Evolutionary conservation across 2,329 filamentous ascomycete species (phyloP).

Genomic region (Fusarium napiforme): DNA sequence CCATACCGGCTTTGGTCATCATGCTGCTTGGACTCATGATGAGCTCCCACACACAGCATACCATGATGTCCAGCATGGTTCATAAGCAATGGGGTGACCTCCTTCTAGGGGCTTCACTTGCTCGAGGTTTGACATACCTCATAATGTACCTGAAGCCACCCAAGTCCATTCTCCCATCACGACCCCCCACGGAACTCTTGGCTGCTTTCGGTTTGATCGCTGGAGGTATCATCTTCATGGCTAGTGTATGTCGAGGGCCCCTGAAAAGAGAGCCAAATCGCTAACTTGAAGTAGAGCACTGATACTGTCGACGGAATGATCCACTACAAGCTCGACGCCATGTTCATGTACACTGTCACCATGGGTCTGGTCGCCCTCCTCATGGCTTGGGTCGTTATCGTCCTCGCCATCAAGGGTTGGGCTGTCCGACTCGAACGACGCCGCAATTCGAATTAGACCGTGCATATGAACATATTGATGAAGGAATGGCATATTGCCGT

Average conservation of each 20-base stretch:
- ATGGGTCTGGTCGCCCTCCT: slow-evolving; percentile 85
- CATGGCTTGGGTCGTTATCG: slow-evolving; percentile 84
- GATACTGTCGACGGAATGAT: slow-evolving; percentile 84
- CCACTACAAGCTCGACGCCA: slow-evolving; percentile 80
- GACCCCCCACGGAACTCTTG: slow-evolving; percentile 91
- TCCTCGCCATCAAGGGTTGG: slow-evolving; percentile 90
- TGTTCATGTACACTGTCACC: slow-evolving; percentile 91
- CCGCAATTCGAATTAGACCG: neutral
- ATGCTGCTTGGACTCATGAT: slow-evolving; percentile 93
- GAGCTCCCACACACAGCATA: slow-evolving; percentile 87
- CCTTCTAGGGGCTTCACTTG: slow-evolving; percentile 81
- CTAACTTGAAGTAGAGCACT: slow-evolving; percentile 63
- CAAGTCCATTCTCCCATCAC: slow-evolving; percentile 80
- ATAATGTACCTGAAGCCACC: slow-evolving; percentile 84
- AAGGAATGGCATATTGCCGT: neutral
- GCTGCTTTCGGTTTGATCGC: slow-evolving; percentile 86
- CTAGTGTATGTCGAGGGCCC: slow-evolving; percentile 70
- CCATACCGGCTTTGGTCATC: slow-evolving; percentile 87
- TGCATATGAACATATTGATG: neutral
- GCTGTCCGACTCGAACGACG: slow-evolving; percentile 64
- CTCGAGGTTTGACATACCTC: slow-evolving; percentile 82
- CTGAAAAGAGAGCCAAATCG: neutral
- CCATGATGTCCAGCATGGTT: slow-evolving; percentile 88
- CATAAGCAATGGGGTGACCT: slow-evolving; percentile 94
- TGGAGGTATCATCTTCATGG: slow-evolving; percentile 92